Conservation (phyloP, 208 protist genomes). For the Wallacemonas rigidus region DNA sequence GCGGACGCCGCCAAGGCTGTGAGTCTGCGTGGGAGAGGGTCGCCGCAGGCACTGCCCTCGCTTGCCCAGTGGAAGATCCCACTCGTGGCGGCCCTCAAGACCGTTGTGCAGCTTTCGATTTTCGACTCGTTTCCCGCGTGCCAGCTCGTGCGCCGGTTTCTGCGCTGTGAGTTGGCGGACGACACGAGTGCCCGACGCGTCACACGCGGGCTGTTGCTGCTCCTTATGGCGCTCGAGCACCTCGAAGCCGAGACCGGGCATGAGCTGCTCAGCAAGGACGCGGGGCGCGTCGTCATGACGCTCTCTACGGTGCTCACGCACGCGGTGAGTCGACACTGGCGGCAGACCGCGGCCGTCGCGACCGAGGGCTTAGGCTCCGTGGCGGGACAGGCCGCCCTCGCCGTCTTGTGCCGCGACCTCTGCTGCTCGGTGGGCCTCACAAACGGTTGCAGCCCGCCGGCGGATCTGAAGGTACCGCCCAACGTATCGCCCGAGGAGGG, state of each 20-base stretch:
- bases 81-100: conserved; percentile 52
- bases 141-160: conserved; percentile 50
- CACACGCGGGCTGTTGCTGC: conserved; percentile 43
- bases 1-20: conserved; percentile 2
- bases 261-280: conserved; percentile 29
- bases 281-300: conserved; percentile 43
- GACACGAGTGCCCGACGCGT: conserved; percentile 50
- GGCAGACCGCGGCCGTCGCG: conserved; percentile 25
- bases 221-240: conserved; percentile 54
- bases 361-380: conserved; percentile 31
- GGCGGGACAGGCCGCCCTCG: conserved; percentile 52
- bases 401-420: conserved; percentile 50
- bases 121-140: conserved; percentile 44
- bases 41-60: conserved; percentile 21
- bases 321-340: conserved; percentile 21
- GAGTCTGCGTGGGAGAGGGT: too few species aligned
- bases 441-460: conserved; percentile 54
- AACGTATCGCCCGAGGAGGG: conserved; percentile 15
- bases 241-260: conserved; percentile 36
- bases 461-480: conserved; percentile 21
- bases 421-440: conserved; percentile 36
- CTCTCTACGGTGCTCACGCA: conserved; percentile 31
- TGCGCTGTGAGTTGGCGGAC: conserved; percentile 57
- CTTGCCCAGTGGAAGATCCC: conserved; percentile 57
- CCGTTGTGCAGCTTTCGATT: conserved; percentile 56